Conservation (phyloP, 176 grass and related monocot genomes). For the Aechmea fasciata region DNA sequence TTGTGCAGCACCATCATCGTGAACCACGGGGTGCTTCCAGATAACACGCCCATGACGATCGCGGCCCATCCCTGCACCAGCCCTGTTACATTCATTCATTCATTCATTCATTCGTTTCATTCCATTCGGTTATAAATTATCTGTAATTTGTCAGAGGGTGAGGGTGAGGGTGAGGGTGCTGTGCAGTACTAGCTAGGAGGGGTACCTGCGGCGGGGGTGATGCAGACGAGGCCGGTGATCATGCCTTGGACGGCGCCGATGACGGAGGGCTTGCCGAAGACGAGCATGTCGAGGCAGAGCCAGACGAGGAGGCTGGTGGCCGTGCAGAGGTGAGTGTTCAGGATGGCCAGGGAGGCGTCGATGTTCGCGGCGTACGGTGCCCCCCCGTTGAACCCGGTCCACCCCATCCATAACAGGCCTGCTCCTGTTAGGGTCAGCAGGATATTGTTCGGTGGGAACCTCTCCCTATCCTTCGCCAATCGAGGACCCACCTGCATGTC, state of each 20-base stretch:
- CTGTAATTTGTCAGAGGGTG: too few relatives aligned
- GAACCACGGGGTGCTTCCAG: slow-evolving; percentile 66
- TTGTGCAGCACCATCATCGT: slow-evolving; percentile 90
- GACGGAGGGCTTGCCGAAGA: slow-evolving; percentile 47
- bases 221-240: slow-evolving; percentile 42
- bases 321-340: slow-evolving; percentile 82
- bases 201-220: slow-evolving; percentile 37
- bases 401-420: slow-evolving; percentile 74
- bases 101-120: background rate
- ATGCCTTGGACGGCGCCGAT: slow-evolving; percentile 37
- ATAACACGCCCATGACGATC: slow-evolving; percentile 48
- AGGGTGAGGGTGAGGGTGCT: too few relatives aligned
- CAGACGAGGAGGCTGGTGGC: slow-evolving; percentile 63
- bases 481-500: slow-evolving; percentile 61
- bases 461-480: slow-evolving; percentile 57
- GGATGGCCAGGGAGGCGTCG: slow-evolving; percentile 49
- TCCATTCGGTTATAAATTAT: background rate
- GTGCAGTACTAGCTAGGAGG: background rate
- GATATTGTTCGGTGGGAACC: slow-evolving; percentile 78
- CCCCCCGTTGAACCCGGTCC: slow-evolving; percentile 81
- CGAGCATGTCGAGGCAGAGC: slow-evolving; percentile 48
- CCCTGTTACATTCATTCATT: slow-evolving; percentile 13
- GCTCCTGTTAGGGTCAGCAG: slow-evolving; percentile 52
- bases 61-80: slow-evolving; percentile 75
- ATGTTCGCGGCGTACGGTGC: slow-evolving; percentile 53